These are phyloP conservation scores for Haematococcus lacustris DNA, from an alignment of 139 green algal species.

Conservation along the genomic window DNA sequence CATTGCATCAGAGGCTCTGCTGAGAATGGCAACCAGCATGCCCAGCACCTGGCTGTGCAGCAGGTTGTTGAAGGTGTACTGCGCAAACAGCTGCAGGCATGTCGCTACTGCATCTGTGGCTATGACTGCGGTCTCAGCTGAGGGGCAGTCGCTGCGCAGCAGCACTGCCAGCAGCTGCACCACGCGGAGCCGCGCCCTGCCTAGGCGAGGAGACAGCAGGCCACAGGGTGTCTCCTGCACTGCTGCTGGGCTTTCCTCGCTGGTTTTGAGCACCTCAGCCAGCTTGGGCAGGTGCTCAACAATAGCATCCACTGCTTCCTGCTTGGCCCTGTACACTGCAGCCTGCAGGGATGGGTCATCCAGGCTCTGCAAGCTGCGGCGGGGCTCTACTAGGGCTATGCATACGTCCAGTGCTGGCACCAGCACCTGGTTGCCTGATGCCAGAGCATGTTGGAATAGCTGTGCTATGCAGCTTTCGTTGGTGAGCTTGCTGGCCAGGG, in stretches of 20 bases:
- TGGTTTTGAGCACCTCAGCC: conserved; percentile 15
- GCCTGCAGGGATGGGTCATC: neutral
- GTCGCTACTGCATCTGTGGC: conserved; percentile 33
- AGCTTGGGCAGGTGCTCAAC: conserved; percentile 43
- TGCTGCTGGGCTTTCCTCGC: no score
- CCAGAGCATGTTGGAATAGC: conserved; percentile 38
- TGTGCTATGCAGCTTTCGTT: conserved; percentile 30
- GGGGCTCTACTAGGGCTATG: conserved; percentile 73
- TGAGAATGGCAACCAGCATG: conserved; percentile 49
- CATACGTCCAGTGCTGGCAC: conserved; percentile 73
- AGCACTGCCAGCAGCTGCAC: conserved; percentile 77
- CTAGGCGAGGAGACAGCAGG: conserved; percentile 61
- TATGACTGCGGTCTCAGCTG: conserved; percentile 53
- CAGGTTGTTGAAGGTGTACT: conserved; percentile 86
- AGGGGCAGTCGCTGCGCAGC: conserved; percentile 49
- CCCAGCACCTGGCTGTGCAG: conserved; percentile 67
- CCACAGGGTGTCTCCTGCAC: conserved; percentile 69
- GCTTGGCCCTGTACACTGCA: neutral
- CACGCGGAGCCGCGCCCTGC: conserved; percentile 60
- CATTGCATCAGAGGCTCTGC: conserved; percentile 30
- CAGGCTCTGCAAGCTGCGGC: conserved; percentile 13
- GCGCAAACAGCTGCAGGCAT: conserved; percentile 65
- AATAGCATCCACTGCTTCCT: conserved; percentile 18
- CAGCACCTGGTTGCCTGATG: conserved; percentile 28
- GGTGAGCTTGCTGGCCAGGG: conserved; percentile 58